These are phyloP conservation scores for Citrus sp. DNA, from an alignment of 345 rosid genomes.

Conservation along the genomic window DNA sequence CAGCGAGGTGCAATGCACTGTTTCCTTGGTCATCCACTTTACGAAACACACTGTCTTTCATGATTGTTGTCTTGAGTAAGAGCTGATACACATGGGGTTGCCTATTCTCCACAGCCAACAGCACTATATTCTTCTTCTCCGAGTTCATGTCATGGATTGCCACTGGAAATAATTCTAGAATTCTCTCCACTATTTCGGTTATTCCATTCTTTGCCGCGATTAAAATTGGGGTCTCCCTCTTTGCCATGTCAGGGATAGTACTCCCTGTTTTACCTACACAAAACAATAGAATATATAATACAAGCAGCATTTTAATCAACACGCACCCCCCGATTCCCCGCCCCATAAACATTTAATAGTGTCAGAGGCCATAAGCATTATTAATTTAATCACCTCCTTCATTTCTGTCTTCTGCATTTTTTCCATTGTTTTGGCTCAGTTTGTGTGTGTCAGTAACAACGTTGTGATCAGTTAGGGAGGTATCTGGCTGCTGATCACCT, in stretches of 20 bases:
- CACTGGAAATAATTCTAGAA: constrained; percentile 14
- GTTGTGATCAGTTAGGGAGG: too few species aligned
- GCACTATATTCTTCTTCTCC: constrained; percentile 16
- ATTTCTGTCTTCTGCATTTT: background rate
- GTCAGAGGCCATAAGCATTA: background rate
- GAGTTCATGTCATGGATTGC: constrained; percentile 16
- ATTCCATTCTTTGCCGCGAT: constrained; percentile 23
- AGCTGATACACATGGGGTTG: constrained; percentile 37
- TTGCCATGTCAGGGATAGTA: background rate
- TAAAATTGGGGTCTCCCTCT: constrained; percentile 19
- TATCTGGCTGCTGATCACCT: too few species aligned
- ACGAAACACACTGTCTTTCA: constrained; percentile 32
- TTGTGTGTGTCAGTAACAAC: background rate
- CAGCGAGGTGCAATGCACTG: constrained; percentile 54
- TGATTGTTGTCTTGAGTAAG: constrained; percentile 12
- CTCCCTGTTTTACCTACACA: background rate
- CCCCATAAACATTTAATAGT: background rate
- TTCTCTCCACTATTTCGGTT: constrained; percentile 23
- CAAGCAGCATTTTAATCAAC: background rate
- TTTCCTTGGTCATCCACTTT: constrained; percentile 38
- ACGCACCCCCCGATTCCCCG: too few species aligned
- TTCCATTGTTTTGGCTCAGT: background rate
- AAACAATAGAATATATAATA: background rate
- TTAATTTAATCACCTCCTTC: background rate
- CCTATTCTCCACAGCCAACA: constrained; percentile 51